Conservation (phyloP, 768 basidiomycete species). For the Butyriboletus loyo region DNA sequence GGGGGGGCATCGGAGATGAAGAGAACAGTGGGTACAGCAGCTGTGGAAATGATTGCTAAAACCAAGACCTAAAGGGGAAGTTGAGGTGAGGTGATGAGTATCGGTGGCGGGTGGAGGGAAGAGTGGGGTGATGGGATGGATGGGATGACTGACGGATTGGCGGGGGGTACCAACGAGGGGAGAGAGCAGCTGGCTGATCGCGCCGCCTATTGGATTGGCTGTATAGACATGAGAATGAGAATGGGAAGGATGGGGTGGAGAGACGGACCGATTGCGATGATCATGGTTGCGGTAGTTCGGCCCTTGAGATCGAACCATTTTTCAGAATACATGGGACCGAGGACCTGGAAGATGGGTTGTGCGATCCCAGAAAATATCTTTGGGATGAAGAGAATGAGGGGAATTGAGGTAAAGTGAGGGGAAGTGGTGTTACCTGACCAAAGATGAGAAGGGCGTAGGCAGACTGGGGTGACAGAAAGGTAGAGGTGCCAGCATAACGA, state of each 20-base stretch:
- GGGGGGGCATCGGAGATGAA: constrained; percentile 63
- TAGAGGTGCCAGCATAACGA: constrained; percentile 66
- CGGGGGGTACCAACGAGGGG: constrained; percentile 54
- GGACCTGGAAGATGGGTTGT: constrained; percentile 72
- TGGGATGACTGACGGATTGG: constrained; percentile 51
- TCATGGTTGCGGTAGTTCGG: constrained; percentile 76
- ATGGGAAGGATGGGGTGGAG: background rate
- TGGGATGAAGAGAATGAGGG: background rate
- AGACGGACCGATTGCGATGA: constrained; percentile 43
- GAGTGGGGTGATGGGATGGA: background rate
- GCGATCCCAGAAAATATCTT: constrained; percentile 63
- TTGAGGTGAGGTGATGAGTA: background rate
- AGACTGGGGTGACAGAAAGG: constrained; percentile 46
- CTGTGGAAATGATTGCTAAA: constrained; percentile 70
- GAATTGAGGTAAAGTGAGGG: background rate
- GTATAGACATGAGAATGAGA: background rate
- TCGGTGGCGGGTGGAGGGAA: background rate
- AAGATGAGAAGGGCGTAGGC: constrained; percentile 68
- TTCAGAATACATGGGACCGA: constrained; percentile 80
- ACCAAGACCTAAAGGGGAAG: constrained; percentile 56
- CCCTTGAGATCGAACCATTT: constrained; percentile 77
- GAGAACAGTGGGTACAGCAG: constrained; percentile 53
- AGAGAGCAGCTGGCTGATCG: constrained; percentile 69
- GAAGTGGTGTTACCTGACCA: constrained; percentile 52
- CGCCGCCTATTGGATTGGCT: constrained; percentile 76